Conservation (phyloP, 768 basidiomycete species). For the Boletus edulis region DNA sequence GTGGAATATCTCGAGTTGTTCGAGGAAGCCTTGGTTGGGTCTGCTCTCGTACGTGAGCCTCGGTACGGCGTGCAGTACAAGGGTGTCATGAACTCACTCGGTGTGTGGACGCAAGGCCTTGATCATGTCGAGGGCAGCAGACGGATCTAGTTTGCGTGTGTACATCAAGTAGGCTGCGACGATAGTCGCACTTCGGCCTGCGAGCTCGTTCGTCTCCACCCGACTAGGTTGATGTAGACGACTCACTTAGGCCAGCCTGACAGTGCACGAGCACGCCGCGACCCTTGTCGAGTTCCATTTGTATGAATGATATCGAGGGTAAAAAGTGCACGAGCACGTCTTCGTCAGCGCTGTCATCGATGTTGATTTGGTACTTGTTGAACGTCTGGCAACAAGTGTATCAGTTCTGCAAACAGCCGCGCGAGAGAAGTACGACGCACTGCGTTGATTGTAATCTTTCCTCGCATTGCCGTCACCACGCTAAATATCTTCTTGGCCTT, state of each 20-base stretch:
- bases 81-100: slow-evolving; percentile 50
- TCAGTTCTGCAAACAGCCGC: background rate
- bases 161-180: slow-evolving; percentile 91
- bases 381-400: slow-evolving; percentile 55
- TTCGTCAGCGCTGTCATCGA: slow-evolving; percentile 72
- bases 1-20: slow-evolving; percentile 80
- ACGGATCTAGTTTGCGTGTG: slow-evolving; percentile 51
- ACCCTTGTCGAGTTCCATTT: slow-evolving; percentile 70
- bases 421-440: slow-evolving; percentile 33
- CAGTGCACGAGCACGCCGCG: slow-evolving; percentile 87
- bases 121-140: slow-evolving; percentile 68
- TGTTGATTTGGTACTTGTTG: slow-evolving; percentile 70
- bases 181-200: slow-evolving; percentile 82
- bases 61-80: background rate
- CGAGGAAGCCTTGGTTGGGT: slow-evolving; percentile 82
- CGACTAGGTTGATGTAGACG: background rate
- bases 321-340: slow-evolving; percentile 80
- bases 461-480: slow-evolving; percentile 71
- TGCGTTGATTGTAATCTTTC: slow-evolving; percentile 61
- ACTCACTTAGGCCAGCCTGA: slow-evolving; percentile 84
- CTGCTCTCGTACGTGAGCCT: slow-evolving; percentile 37
- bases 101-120: slow-evolving; percentile 61
- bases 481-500: slow-evolving; percentile 72
- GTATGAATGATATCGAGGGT: slow-evolving; percentile 80
- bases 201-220: slow-evolving; percentile 3